Evolutionary conservation across 192 early-diverging fungal genomes (phyloP).

Genomic region (Backusella circina): DNA sequence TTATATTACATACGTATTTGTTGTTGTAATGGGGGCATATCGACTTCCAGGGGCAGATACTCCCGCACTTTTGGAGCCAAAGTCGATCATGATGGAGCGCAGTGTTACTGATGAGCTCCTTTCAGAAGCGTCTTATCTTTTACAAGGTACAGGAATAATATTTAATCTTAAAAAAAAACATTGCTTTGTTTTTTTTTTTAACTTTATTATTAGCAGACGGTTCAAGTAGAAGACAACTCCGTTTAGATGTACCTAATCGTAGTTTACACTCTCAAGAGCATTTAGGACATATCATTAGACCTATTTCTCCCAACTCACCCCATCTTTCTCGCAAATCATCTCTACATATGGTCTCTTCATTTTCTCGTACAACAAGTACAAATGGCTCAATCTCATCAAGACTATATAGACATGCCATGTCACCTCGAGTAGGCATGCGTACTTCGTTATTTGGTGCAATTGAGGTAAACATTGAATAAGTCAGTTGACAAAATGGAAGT

Average conservation of each 20-base stretch:
- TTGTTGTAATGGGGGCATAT: constrained; percentile 40
- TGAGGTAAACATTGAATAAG: constrained; percentile 34
- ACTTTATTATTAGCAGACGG: constrained; percentile 2
- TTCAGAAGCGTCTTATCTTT: constrained; percentile 16
- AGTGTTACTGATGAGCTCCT: neutral
- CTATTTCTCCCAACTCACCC: constrained; percentile 21
- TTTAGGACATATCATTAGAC: constrained; percentile 31
- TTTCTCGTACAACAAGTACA: constrained; percentile 8
- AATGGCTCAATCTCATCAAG: constrained; percentile 20
- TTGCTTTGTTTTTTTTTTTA: neutral
- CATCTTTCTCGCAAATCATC: constrained; percentile 7
- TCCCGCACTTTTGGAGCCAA: neutral
- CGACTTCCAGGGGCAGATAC: constrained; percentile 6
- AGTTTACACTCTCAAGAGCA: constrained; percentile 16
- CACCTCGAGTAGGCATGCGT: constrained; percentile 37
- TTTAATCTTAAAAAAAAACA: neutral
- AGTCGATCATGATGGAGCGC: neutral
- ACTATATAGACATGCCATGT: constrained; percentile 17
- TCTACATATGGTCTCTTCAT: constrained; percentile 8
- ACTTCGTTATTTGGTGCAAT: constrained; percentile 50
- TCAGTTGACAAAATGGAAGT: neutral
- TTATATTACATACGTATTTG: constrained; percentile 57
- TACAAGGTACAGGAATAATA: neutral
- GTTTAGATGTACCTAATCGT: constrained; percentile 14
- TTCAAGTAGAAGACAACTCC: neutral